Evolutionary conservation across 257 asterid genomes (phyloP).

Genomic region (Galeopsis tetrahit): DNA sequence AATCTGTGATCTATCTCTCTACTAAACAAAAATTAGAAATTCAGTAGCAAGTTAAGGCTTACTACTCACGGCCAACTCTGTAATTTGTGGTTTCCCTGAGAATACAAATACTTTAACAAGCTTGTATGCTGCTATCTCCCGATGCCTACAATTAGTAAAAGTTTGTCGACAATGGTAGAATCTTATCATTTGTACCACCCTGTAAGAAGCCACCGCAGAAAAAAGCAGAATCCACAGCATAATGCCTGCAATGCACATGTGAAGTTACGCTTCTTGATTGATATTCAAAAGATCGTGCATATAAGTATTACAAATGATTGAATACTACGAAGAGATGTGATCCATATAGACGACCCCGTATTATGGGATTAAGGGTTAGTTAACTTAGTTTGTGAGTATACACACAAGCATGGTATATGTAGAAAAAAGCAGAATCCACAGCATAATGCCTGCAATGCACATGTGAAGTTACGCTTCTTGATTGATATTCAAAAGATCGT

Average conservation of each 20-base stretch:
- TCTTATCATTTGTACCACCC: slow-evolving; percentile 83
- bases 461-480: neutral
- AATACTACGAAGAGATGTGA: neutral
- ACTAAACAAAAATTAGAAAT: slow-evolving; percentile 22
- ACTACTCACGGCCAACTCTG: neutral
- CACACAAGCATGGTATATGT: no score
- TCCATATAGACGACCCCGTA: neutral
- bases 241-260: slow-evolving; percentile 52
- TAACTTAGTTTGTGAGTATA: neutral
- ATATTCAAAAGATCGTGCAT: neutral
- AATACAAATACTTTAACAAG: slow-evolving; percentile 5
- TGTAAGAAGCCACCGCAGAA: slow-evolving; percentile 80
- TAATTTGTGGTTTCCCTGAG: slow-evolving; percentile 6
- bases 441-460: slow-evolving; percentile 65
- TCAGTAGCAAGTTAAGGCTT: slow-evolving; percentile 19
- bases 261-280: neutral
- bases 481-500: neutral
- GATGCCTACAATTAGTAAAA: neutral
- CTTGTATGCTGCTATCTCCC: neutral
- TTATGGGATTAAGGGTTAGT: neutral
- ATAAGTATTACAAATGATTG: neutral
- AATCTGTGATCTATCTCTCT: neutral
- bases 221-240: slow-evolving; percentile 79
- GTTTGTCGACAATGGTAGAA: neutral
- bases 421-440: slow-evolving; percentile 77